These are phyloP conservation scores for Elasticomyces elasticus DNA, from an alignment of 495 filamentous ascomycete genomes.

Conservation along the genomic window DNA sequence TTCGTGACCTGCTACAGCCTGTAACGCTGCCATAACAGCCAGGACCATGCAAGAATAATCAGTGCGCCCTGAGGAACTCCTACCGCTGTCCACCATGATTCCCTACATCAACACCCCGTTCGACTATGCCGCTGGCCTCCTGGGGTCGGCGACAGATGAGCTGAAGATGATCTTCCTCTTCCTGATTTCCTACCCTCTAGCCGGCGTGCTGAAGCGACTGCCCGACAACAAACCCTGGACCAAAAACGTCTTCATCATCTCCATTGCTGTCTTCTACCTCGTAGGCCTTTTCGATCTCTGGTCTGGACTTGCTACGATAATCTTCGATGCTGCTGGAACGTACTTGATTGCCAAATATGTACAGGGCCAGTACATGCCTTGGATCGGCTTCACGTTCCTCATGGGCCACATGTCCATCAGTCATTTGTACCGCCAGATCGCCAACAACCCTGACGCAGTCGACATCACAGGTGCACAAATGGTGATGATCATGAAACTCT, in stretches of 20 bases:
- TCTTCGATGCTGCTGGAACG: slow-evolving; percentile 65
- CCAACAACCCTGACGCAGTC: slow-evolving; percentile 50
- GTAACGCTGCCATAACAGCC: too few relatives aligned
- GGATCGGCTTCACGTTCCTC: slow-evolving; percentile 85
- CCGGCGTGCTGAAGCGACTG: slow-evolving; percentile 78
- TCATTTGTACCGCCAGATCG: slow-evolving; percentile 71
- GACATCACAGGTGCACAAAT: slow-evolving; percentile 93
- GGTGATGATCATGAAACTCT: slow-evolving; percentile 98
- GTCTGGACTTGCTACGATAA: slow-evolving; percentile 68
- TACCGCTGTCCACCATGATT: slow-evolving; percentile 48
- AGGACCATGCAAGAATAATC: too few relatives aligned
- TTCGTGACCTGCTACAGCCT: too few relatives aligned
- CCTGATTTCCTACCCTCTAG: slow-evolving; percentile 85
- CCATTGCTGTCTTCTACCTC: slow-evolving; percentile 77
- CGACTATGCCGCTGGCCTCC: slow-evolving; percentile 47
- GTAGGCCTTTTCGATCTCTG: slow-evolving; percentile 93
- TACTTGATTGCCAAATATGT: slow-evolving; percentile 80
- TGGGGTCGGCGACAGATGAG: slow-evolving; percentile 80
- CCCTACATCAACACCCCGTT: slow-evolving; percentile 79
- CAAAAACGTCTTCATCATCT: slow-evolving; percentile 85
- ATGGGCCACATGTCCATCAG: slow-evolving; percentile 93
- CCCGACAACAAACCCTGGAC: slow-evolving; percentile 74
- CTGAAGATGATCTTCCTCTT: slow-evolving; percentile 89
- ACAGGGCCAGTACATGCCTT: slow-evolving; percentile 93
- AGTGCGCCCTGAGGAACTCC: not conserved